These are phyloP conservation scores for Clonostachys chloroleuca DNA, from an alignment of 2,329 filamentous ascomycete genomes.

Conservation along the genomic window DNA sequence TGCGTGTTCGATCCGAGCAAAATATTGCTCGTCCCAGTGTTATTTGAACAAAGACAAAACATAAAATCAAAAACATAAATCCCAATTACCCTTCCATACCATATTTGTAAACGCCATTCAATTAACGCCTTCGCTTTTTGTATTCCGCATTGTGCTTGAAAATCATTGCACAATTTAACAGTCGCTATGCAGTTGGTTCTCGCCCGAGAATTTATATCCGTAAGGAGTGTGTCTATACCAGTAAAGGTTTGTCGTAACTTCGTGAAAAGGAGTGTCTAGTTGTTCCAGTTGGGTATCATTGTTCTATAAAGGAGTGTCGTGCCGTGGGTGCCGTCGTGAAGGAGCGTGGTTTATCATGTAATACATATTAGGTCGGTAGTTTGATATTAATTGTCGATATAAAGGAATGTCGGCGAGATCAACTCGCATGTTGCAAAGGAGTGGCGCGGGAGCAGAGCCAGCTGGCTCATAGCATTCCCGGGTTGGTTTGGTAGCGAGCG, in stretches of 20 bases:
- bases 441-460: slow-evolving; percentile 8
- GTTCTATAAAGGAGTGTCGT: slow-evolving; percentile 18
- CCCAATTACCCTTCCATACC: slow-evolving; percentile 7
- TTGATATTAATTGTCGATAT: slow-evolving; percentile 5
- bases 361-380: slow-evolving; percentile 16
- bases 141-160: slow-evolving; percentile 7
- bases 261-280: slow-evolving; percentile 27
- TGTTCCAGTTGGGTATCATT: slow-evolving; percentile 18
- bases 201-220: slow-evolving; percentile 24
- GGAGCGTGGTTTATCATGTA: slow-evolving; percentile 21
- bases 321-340: slow-evolving; percentile 1
- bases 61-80: slow-evolving; percentile 3
- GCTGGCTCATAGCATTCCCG: neutral
- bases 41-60: no score
- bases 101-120: no score
- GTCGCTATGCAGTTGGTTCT: slow-evolving; percentile 52
- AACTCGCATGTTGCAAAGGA: slow-evolving; percentile 18
- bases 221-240: slow-evolving; percentile 39
- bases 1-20: no score
- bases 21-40: no score
- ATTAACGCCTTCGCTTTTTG: slow-evolving; percentile 15
- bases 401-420: slow-evolving; percentile 23
- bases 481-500: slow-evolving; percentile 20
- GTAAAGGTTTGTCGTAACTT: slow-evolving; percentile 29
- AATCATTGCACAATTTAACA: slow-evolving; percentile 25